Base-by-base conservation (phyloP, 1,284 basidiomycete species). In the Papiliotrema nemorosa region DNA sequence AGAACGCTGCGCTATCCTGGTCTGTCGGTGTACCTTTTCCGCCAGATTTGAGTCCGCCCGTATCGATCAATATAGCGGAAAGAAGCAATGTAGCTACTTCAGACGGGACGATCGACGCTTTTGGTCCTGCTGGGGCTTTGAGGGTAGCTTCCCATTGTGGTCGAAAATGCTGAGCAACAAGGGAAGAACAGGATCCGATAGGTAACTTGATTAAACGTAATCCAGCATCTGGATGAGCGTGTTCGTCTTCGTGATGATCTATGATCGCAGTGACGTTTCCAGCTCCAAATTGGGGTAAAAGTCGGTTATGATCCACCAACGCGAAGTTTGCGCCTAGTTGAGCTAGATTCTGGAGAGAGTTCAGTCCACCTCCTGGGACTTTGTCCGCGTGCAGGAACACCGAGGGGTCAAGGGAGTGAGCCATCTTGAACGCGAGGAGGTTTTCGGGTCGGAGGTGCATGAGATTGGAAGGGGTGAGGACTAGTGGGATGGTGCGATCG, bases 221-320 rank as follows among this genome's bases (percentile, higher is more conserved):
- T 10, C 78, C 69, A 0, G 90, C 88, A 31, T 63, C 50, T 5
- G 67, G 67, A 68, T 94, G 82, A 2, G 80, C 75, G 0, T 80
- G 79, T 60, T 93, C 92, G 73, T 97, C 92, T 37, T 81, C 84
- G 70, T 98, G 93, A 69, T 98, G 94, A 70, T 98, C 94, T n/a
- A 98, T 76, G 46, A 97, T 78, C 2, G 86, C 84, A 1, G 82
- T 78, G 4, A 97, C 90, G 3, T 37, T 20, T 5, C 43, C 50
- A 7, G 59, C 49, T 2, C 75, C 63, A 65, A 86, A 87, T 3
- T 66, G 64, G 0, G 80, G 66, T n/a, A 79, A 76, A 14, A 94
- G 79, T 10, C 78, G 78, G 65, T 96, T 96, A 72, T 97, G 92
- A 71, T 97, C 93, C 21, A 97, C 88, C 9, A 97, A 80, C 0